phyloP scores from a whole-genome alignment of 305 asterid species.

The Solanum chacoense region DNA sequence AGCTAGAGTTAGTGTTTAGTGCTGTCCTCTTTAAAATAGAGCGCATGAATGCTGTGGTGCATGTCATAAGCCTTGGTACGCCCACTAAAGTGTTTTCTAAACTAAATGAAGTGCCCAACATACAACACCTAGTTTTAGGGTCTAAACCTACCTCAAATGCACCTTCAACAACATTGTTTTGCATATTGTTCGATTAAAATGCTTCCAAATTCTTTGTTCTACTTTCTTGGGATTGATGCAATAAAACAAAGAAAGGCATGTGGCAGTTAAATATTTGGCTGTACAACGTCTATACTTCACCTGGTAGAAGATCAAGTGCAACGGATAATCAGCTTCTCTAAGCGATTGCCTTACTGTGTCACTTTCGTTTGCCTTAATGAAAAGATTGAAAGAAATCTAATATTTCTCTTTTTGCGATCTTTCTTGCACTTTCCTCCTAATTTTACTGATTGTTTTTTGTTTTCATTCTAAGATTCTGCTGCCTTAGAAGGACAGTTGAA shows the following conservation, averaged over 20 bases:
- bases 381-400: not conserved
- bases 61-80: not conserved
- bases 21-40: not conserved
- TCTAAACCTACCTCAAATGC: not conserved
- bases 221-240: not conserved
- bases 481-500: not conserved
- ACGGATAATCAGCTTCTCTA: not conserved
- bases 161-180: not conserved
- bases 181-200: not conserved
- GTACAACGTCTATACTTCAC: not conserved
- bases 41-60: not conserved
- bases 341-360: not conserved
- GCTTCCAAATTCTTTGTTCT: not conserved
- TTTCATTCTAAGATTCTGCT: conserved; percentile 5
- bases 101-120: not conserved
- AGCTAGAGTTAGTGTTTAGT: not conserved
- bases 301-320: not conserved
- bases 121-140: not conserved
- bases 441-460: not conserved
- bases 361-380: not conserved
- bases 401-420: not conserved
- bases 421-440: not conserved
- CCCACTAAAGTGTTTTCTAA: not conserved
- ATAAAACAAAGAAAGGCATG: not conserved
- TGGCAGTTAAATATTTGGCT: not conserved